Evolutionary conservation across 805 yeast species (phyloP).

Genomic region (Debaryomyces hansenii): DNA sequence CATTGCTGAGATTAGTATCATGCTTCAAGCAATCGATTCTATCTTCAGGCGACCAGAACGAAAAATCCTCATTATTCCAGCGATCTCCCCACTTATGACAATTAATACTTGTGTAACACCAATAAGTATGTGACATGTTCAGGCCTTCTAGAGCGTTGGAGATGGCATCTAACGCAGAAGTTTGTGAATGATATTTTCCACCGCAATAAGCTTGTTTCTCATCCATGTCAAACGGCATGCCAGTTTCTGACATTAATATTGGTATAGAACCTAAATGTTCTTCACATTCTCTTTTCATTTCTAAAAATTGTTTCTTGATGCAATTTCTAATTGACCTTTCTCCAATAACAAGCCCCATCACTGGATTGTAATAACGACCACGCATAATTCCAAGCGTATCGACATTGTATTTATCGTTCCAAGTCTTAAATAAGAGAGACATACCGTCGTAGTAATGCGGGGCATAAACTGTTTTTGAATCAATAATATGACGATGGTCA

Average conservation of each 20-base stretch:
- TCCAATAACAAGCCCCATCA: constrained; percentile 76
- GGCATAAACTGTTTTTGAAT: constrained; percentile 66
- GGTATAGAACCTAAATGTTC: constrained; percentile 70
- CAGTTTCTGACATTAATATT: constrained; percentile 86
- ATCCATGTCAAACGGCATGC: constrained; percentile 97
- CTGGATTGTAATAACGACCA: constrained; percentile 70
- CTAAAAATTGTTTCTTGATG: constrained; percentile 64
- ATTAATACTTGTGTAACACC: constrained; percentile 81
- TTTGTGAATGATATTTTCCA: constrained; percentile 74
- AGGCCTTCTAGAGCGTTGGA: constrained; percentile 76
- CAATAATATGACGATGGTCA: constrained; percentile 50
- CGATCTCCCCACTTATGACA: constrained; percentile 84
- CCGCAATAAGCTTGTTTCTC: constrained; percentile 63
- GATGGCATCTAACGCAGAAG: constrained; percentile 80
- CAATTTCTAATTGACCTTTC: constrained; percentile 75
- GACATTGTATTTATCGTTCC: constrained; percentile 82
- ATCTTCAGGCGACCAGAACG: constrained; percentile 78
- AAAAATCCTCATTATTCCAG: constrained; percentile 94
- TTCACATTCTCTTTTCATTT: constrained; percentile 63
- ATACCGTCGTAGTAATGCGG: constrained; percentile 96
- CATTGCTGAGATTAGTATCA: constrained; percentile 10
- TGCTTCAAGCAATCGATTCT: constrained; percentile 19
- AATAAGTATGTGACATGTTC: constrained; percentile 70
- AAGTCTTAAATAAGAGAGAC: constrained; percentile 86
- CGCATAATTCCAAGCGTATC: constrained; percentile 89